Conservation (phyloP, 495 filamentous ascomycete species). For the Penicillium ochrochloron region DNA sequence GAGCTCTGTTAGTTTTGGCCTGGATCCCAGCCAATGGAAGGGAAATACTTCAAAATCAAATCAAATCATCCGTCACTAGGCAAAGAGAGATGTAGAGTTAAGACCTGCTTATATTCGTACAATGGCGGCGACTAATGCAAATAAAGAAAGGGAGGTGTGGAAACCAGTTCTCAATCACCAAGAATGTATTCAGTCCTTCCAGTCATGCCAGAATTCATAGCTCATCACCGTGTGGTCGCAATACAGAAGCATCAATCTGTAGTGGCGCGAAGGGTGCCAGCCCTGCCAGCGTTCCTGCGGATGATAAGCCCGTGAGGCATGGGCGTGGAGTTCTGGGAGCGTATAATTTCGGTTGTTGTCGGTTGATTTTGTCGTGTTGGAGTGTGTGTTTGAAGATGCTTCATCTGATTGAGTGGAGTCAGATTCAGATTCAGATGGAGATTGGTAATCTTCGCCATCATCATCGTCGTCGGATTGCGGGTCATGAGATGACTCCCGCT, state of each 20-base stretch:
- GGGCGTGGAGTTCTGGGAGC: constrained; percentile 47
- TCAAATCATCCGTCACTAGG: not conserved
- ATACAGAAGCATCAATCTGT: constrained; percentile 77
- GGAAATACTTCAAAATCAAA: too few species aligned
- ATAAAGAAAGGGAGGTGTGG: not conserved
- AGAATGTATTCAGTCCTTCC: constrained; percentile 25
- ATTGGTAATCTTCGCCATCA: not conserved
- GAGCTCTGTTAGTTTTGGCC: not conserved
- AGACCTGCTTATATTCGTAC: constrained; percentile 2
- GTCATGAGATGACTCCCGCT: not conserved
- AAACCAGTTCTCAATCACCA: not conserved
- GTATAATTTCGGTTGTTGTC: constrained; percentile 19
- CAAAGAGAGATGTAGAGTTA: not conserved
- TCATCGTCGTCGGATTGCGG: not conserved
- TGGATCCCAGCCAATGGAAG: not conserved
- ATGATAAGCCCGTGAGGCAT: constrained; percentile 41
- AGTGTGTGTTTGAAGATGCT: not conserved
- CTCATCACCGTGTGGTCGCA: constrained; percentile 75
- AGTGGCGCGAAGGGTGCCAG: constrained; percentile 52
- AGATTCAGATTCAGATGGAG: not conserved
- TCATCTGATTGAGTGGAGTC: not conserved
- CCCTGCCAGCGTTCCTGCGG: constrained; percentile 49
- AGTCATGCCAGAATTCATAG: constrained; percentile 72
- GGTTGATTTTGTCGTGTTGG: not conserved
- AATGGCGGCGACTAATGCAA: not conserved